Conservation (phyloP, 169 alveolate species). For the Cryptosporidium bovis region DNA sequence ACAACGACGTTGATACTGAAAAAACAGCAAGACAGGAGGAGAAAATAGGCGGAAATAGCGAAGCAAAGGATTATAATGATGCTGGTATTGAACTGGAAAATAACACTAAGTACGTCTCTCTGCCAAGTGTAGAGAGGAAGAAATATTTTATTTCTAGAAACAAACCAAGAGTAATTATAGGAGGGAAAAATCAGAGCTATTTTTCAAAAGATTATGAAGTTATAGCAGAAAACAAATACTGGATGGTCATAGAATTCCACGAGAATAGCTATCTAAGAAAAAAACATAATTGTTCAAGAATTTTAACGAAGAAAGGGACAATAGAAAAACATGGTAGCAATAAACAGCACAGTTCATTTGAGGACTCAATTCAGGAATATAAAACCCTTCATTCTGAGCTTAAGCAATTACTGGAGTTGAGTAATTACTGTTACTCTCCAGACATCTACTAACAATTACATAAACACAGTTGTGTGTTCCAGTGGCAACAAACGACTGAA, state of each 20-base stretch:
- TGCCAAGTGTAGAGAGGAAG: not conserved
- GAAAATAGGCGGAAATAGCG: not conserved
- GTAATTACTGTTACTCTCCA: conserved; percentile 70
- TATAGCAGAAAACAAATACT: conserved; percentile 54
- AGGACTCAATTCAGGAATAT: conserved; percentile 62
- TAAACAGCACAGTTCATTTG: conserved; percentile 20
- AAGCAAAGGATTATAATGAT: not conserved
- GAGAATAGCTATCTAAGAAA: conserved; percentile 4
- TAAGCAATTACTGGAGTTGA: conserved; percentile 31
- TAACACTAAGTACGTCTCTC: not conserved
- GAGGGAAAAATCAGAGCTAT: not conserved
- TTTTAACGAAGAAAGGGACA: conserved; percentile 29
- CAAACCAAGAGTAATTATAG: conserved; percentile 40
- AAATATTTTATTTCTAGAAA: conserved; percentile 59
- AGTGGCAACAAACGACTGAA: too few relatives aligned
- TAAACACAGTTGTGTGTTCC: too few relatives aligned
- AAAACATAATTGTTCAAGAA: conserved; percentile 23
- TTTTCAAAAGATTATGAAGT: not conserved
- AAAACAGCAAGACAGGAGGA: not conserved
- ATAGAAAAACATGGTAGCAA: not conserved
- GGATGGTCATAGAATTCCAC: conserved; percentile 65
- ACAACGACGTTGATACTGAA: not conserved
- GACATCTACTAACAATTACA: conserved; percentile 1
- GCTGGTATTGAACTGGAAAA: not conserved
- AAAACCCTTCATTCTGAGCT: conserved; percentile 41